Evolutionary conservation across 129 eudicot genomes (phyloP).

Genomic region (Escallonia herrerae): DNA sequence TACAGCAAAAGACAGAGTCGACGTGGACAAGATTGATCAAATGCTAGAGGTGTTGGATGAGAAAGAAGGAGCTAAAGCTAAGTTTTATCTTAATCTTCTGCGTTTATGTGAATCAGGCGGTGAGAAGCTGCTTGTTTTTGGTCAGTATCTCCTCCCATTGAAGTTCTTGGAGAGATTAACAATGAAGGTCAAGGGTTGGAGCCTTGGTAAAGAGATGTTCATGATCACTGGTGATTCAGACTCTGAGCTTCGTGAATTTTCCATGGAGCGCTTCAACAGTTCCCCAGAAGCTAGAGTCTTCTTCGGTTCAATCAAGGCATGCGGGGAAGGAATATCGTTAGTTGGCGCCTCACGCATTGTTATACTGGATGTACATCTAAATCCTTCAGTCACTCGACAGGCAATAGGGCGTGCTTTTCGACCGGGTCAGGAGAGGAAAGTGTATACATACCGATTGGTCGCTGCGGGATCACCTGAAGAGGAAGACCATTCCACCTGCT

Average conservation of each 20-base stretch:
- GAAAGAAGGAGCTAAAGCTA: slow-evolving; percentile 81
- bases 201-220: slow-evolving; percentile 38
- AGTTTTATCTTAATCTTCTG: slow-evolving; percentile 66
- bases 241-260: slow-evolving; percentile 29
- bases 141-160: slow-evolving; percentile 75
- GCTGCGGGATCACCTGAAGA: slow-evolving; percentile 45
- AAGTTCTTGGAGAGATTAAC: slow-evolving; percentile 64
- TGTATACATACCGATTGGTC: slow-evolving; percentile 35
- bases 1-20: slow-evolving; percentile 31
- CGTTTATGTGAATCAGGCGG: slow-evolving; percentile 61
- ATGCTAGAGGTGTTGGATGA: slow-evolving; percentile 44
- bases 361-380: slow-evolving; percentile 48
- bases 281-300: slow-evolving; percentile 37
- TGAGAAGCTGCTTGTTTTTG: slow-evolving; percentile 82
- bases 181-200: slow-evolving; percentile 50
- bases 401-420: slow-evolving; percentile 56
- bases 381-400: slow-evolving; percentile 51
- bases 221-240: slow-evolving; percentile 45
- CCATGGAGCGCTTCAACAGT: slow-evolving; percentile 38
- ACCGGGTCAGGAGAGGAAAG: slow-evolving; percentile 42
- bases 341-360: slow-evolving; percentile 49
- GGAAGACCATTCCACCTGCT: slow-evolving; percentile 58
- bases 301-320: slow-evolving; percentile 50
- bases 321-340: slow-evolving; percentile 45
- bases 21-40: slow-evolving; percentile 46